Conservation (phyloP, 495 filamentous ascomycete species). For the Aeminium ludgeri region DNA sequence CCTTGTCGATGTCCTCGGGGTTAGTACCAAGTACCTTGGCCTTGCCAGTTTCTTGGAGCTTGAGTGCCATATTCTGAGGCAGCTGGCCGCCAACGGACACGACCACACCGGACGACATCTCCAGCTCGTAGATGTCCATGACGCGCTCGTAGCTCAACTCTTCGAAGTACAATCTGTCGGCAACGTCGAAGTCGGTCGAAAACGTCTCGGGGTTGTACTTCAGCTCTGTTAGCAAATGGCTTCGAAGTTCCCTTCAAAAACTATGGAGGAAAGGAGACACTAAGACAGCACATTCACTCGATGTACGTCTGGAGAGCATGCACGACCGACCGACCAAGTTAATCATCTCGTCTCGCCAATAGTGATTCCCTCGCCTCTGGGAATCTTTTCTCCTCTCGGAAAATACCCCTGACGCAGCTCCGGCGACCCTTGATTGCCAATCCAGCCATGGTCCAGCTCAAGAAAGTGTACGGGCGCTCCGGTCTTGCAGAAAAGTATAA, state of each 20-base stretch:
- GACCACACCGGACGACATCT: conserved; percentile 72
- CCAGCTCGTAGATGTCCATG: conserved; percentile 97
- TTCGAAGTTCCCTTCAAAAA: not conserved
- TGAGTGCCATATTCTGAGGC: conserved; percentile 91
- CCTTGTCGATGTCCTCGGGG: conserved; percentile 87
- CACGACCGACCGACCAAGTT: too few relatives aligned
- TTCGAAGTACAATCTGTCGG: conserved; percentile 95
- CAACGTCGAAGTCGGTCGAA: conserved; percentile 77
- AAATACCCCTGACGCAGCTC: too few relatives aligned
- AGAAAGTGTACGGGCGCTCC: too few relatives aligned
- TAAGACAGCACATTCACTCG: not conserved
- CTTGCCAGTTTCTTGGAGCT: conserved; percentile 76
- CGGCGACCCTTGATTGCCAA: too few relatives aligned
- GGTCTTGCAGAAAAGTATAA: not conserved
- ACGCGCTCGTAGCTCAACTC: conserved; percentile 94
- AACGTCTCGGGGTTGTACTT: conserved; percentile 67
- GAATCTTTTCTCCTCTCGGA: too few relatives aligned
- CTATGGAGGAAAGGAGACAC: not conserved
- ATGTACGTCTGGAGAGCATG: too few relatives aligned
- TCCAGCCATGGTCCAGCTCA: too few relatives aligned
- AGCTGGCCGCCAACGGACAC: conserved; percentile 93
- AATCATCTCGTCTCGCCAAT: too few relatives aligned
- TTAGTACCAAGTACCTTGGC: conserved; percentile 85
- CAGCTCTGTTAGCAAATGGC: not conserved
- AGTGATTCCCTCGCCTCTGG: too few relatives aligned